phyloP scores from a whole-genome alignment of 257 asterid species.

The Solanum medicagineum region DNA sequence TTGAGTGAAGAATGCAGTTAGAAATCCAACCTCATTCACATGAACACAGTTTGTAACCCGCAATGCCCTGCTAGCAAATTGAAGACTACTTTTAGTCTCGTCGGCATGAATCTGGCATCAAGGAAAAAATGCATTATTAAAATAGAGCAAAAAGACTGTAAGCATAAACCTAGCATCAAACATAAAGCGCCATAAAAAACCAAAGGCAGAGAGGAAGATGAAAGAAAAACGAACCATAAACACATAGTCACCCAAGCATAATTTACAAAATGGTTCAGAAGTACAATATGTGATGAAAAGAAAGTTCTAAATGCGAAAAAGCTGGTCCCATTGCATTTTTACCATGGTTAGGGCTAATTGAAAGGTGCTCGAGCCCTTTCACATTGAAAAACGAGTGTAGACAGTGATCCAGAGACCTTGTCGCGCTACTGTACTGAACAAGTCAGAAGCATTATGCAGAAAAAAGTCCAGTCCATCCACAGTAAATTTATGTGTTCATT shows the following conservation, averaged over 20 bases:
- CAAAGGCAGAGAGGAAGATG: neutral
- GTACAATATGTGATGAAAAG: neutral
- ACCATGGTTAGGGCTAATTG: neutral
- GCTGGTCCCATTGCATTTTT: neutral
- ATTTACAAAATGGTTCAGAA: neutral
- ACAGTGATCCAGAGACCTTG: neutral
- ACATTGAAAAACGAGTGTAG: neutral
- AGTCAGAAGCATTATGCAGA: neutral
- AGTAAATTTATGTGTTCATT: neutral
- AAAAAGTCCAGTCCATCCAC: neutral
- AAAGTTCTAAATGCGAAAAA: neutral
- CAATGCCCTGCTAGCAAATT: slow-evolving; percentile 96
- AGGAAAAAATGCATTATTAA: neutral
- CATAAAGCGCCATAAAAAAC: neutral
- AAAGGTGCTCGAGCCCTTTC: neutral
- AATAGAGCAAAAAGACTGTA: neutral
- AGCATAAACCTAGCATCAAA: neutral
- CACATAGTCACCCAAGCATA: neutral
- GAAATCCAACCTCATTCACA: slow-evolving; percentile 74
- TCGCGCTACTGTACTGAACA: neutral
- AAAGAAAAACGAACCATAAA: neutral
- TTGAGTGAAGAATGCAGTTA: slow-evolving; percentile 3
- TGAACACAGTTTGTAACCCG: slow-evolving; percentile 91
- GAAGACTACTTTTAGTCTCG: slow-evolving; percentile 98
- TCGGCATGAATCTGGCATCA: slow-evolving; percentile 82